A percentile compares a stretch with the other conserved stretches of the same genome.
Conservation (phyloP, 495 filamentous ascomycete species). For the Penicillium ochrochloron region DNA sequence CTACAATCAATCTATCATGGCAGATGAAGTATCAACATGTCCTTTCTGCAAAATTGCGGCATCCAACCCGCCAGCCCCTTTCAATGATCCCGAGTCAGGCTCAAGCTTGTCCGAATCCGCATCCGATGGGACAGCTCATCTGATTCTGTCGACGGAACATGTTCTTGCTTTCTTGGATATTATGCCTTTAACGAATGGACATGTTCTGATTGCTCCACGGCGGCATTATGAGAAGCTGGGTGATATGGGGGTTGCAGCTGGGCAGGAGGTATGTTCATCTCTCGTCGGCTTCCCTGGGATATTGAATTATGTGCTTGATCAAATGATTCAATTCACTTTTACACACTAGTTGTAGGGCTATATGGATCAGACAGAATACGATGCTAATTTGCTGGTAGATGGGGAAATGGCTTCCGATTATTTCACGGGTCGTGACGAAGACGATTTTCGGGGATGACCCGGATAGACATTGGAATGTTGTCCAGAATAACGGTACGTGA, state of each 20-base stretch:
- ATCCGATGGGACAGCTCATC: constrained; percentile 54
- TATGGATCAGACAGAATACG: neutral
- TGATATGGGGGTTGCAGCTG: constrained; percentile 60
- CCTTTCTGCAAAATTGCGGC: constrained; percentile 47
- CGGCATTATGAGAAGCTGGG: constrained; percentile 71
- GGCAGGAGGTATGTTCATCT: constrained; percentile 50
- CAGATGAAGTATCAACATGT: constrained; percentile 26
- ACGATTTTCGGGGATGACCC: constrained; percentile 44
- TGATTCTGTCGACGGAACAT: constrained; percentile 73
- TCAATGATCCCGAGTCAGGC: constrained; percentile 14
- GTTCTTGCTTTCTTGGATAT: constrained; percentile 90
- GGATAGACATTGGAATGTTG: constrained; percentile 71
- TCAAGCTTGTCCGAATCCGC: constrained; percentile 7
- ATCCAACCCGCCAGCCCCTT: constrained; percentile 49
- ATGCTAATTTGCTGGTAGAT: constrained; percentile 39
- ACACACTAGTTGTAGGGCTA: neutral
- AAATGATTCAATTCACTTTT: neutral
- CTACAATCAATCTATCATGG: constrained; percentile 11
- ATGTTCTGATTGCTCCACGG: constrained; percentile 77
- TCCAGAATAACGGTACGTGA: constrained; percentile 85
- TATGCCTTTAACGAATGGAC: constrained; percentile 77
- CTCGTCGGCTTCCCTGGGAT: neutral
- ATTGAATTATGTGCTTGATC: neutral
- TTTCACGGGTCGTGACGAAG: constrained; percentile 70
- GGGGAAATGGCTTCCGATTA: constrained; percentile 72